phyloP scores from a whole-genome alignment of 1,284 basidiomycete genomes.

The Peniophora sp. region DNA sequence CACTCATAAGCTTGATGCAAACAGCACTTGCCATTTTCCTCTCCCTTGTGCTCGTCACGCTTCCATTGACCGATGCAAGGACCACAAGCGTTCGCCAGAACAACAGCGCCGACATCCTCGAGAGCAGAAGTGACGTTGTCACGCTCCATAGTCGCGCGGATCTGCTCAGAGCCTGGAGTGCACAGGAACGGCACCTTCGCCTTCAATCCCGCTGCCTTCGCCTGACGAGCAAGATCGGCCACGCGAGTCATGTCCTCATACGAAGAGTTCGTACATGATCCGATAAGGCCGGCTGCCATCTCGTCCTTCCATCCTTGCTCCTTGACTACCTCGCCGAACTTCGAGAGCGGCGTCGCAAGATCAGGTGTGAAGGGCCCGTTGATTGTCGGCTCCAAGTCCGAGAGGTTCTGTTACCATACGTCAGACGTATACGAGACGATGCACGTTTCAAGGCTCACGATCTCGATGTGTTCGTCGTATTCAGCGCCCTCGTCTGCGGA shows the following conservation, averaged over 20 bases:
- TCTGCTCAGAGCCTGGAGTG: constrained; percentile 96
- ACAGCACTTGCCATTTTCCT: constrained; percentile 88
- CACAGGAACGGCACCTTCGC: constrained; percentile 92
- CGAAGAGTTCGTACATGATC: constrained; percentile 96
- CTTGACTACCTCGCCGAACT: constrained; percentile 77
- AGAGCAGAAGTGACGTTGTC: constrained; percentile 81
- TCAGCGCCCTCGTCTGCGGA: constrained; percentile 84
- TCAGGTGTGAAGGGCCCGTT: constrained; percentile 99
- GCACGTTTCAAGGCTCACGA: constrained; percentile 46
- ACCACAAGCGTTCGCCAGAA: constrained; percentile 97
- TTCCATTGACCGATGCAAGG: constrained; percentile 99
- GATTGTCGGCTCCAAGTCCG: constrained; percentile 88
- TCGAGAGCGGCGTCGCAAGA: constrained; percentile 90
- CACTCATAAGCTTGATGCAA: constrained; percentile 1
- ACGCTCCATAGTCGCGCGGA: constrained; percentile 95
- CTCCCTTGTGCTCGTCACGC: constrained; percentile 80
- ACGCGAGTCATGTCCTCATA: constrained; percentile 95
- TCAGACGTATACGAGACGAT: neutral
- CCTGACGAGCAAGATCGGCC: constrained; percentile 88
- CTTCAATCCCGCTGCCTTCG: constrained; percentile 74
- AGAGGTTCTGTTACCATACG: constrained; percentile 58
- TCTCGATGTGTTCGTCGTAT: constrained; percentile 93
- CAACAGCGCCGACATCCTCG: constrained; percentile 83
- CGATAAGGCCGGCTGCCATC: constrained; percentile 88
- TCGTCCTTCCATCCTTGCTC: constrained; percentile 90